Evolutionary conservation across 306 rosid genomes (phyloP).

Genomic region (Pueraria montana): DNA sequence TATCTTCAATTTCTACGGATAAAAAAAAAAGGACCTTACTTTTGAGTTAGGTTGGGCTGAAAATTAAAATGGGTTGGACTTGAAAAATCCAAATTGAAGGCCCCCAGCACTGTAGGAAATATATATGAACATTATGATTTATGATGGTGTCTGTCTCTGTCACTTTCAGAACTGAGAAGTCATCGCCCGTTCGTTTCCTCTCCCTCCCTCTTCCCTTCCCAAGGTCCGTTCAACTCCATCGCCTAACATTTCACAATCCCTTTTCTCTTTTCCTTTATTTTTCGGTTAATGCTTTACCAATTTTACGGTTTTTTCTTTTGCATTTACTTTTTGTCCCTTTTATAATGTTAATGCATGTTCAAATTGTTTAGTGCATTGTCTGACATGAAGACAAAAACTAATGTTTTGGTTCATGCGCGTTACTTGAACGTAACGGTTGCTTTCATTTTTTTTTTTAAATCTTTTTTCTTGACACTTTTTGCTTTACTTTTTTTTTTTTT

Average conservation of each 20-base stretch:
- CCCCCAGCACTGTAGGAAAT: neutral
- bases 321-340: neutral
- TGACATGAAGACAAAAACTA: neutral
- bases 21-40: no score
- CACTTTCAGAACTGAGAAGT: neutral
- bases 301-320: constrained; percentile 20
- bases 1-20: no score
- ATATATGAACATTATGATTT: neutral
- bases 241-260: neutral
- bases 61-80: neutral
- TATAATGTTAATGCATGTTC: constrained; percentile 10
- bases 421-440: neutral
- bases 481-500: neutral
- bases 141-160: neutral
- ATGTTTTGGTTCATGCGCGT: constrained; percentile 14
- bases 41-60: no score
- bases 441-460: neutral
- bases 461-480: neutral
- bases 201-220: neutral
- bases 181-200: neutral
- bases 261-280: neutral
- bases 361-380: constrained; percentile 18
- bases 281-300: neutral
- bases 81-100: neutral
- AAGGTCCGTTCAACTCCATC: constrained; percentile 38